Conservation (phyloP, 176 grass and related monocot species). For the Ensete ventricosum region DNA sequence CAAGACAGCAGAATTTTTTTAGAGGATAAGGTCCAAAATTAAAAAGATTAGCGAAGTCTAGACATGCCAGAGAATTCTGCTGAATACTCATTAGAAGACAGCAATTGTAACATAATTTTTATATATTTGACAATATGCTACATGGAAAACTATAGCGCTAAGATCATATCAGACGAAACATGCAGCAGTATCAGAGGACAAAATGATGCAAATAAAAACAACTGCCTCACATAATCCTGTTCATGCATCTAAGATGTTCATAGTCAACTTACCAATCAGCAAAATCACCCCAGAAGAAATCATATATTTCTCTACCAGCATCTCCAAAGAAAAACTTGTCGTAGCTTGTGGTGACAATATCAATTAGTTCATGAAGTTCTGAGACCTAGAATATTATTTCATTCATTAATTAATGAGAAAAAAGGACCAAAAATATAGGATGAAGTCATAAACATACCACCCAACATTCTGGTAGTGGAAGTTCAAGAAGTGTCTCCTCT, state of each 20-base stretch:
- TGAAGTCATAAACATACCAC: slow-evolving; percentile 52
- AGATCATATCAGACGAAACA: background rate
- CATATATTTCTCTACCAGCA: slow-evolving; percentile 96
- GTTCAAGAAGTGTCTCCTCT: slow-evolving; percentile 52
- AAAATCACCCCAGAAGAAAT: slow-evolving; percentile 95
- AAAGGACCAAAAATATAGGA: slow-evolving; percentile 21
- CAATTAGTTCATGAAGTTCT: slow-evolving; percentile 86
- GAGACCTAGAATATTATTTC: slow-evolving; percentile 50
- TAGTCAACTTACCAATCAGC: slow-evolving; percentile 75
- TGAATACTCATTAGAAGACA: background rate
- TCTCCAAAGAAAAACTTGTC: slow-evolving; percentile 97
- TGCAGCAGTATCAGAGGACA: background rate
- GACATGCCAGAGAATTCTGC: background rate
- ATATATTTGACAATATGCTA: background rate
- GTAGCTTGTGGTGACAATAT: slow-evolving; percentile 72
- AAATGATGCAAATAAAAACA: background rate
- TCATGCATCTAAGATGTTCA: slow-evolving; percentile 4
- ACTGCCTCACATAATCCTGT: slow-evolving; percentile 1
- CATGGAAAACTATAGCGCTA: background rate
- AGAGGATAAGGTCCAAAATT: too few relatives aligned
- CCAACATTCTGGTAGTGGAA: slow-evolving; percentile 87
- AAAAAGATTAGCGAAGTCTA: background rate
- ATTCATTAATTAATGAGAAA: slow-evolving; percentile 25
- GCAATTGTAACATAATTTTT: background rate
- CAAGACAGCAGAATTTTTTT: too few relatives aligned